Evolutionary conservation across 352 stramenopile genomes (phyloP).

Genomic region (Paralagenidium karlingii): DNA sequence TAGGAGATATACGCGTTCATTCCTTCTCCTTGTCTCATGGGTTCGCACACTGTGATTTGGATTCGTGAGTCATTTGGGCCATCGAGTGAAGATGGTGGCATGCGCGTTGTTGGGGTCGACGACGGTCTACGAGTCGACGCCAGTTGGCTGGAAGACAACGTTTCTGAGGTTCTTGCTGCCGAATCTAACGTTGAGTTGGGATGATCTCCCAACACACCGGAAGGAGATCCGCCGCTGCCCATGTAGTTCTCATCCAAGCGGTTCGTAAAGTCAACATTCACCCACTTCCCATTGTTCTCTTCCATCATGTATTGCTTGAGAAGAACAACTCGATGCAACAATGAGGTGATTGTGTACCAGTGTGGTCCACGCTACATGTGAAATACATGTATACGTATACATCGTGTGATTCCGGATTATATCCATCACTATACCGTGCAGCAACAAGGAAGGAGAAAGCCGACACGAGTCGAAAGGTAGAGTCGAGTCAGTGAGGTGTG

Average conservation of each 20-base stretch:
- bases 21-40: slow-evolving; percentile 92
- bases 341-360: too few species aligned
- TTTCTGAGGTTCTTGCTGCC: slow-evolving; percentile 2
- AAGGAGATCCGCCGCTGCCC: neutral
- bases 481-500: neutral
- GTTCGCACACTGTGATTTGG: slow-evolving; percentile 87
- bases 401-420: too few species aligned
- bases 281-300: slow-evolving; percentile 67
- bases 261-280: slow-evolving; percentile 60
- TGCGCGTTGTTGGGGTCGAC: slow-evolving; percentile 1
- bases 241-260: slow-evolving; percentile 4
- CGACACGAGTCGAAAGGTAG: neutral
- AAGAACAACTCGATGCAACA: too few species aligned
- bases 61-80: slow-evolving; percentile 17
- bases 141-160: slow-evolving; percentile 4
- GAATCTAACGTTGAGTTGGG: slow-evolving; percentile 1
- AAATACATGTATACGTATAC: too few species aligned
- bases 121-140: slow-evolving; percentile 4
- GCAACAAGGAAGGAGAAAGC: too few species aligned
- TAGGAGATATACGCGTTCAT: slow-evolving; percentile 98
- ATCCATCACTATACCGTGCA: too few species aligned
- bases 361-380: too few species aligned
- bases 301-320: too few species aligned
- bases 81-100: slow-evolving; percentile 1
- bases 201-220: slow-evolving; percentile 5